Evolutionary conservation across 2,329 filamentous ascomycete species (phyloP), one percentile per base, ranked within the genome.

Genomic region (Polychaeton citri): DNA sequence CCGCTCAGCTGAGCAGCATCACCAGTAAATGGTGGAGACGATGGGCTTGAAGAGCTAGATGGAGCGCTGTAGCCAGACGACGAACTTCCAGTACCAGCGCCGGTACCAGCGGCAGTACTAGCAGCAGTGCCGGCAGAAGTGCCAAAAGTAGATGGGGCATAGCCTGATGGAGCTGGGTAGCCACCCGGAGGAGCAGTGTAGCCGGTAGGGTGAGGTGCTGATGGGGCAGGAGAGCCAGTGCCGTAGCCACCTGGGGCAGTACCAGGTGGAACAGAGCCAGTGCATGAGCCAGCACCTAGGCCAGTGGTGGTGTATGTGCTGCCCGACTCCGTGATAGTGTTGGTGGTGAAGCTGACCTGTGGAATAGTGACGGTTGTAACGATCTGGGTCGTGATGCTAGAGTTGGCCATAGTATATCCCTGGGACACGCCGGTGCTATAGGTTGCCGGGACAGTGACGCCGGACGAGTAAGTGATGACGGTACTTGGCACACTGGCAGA

Each of bases 301-400:
- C 50, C 55, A 13, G 62, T 53, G 30, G 40, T 40, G 8, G 43
- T 42, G 20, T 50, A 52, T 16, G 54, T 51, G 2, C 49, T 49
- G 12, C 52, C 53, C 19, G 42, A 20, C 6, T 49, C 48, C 32
- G 49, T 50, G 35, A 50, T 39, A 15, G 55, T 53, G 19, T 51
- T 40, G 21, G 61, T 64, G 19, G 55, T 57, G 56, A 66, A 65
- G 43, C 56, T 50, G 24, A 49, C 47, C 42, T 62, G 59, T 0
- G 65, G 65, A 17, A 68, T 63, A 10, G 62, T 66, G 38, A 67
- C 48, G 15, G 58, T 58, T 4, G 59, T 65, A 16, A 54, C 47
- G 33, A 61, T 44, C 12, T 48, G 45, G 19, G 46, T 49, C n/a
- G 48, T 53, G 37, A 41, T 51, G 41, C 43, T 52, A 39, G 51